A percentile compares a stretch with the other conserved stretches of the same genome.
These are phyloP conservation scores for Pseudocercospora eumusae DNA, from an alignment of 2,329 filamentous ascomycete genomes.

Conservation along the genomic window DNA sequence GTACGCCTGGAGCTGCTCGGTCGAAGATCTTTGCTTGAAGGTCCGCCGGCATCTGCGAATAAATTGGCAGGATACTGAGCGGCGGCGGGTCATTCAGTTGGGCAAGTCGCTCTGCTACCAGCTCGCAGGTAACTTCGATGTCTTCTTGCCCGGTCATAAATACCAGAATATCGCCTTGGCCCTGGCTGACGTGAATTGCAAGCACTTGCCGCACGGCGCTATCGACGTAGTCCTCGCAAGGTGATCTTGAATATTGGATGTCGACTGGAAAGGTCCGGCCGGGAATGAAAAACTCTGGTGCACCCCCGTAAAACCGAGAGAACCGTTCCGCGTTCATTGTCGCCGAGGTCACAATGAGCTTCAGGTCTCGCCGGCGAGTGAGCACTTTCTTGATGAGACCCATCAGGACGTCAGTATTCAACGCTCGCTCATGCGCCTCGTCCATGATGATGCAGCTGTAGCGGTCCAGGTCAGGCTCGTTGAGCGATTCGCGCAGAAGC, in stretches of 20 bases:
- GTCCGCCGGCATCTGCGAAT: conserved; percentile 99
- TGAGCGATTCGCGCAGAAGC: conserved; percentile 85
- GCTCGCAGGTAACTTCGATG: conserved; percentile 93
- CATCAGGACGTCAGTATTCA: conserved; percentile 98
- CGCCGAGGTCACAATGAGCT: conserved; percentile 95
- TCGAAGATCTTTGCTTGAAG: conserved; percentile 98
- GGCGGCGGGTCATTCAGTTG: conserved; percentile 93
- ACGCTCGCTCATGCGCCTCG: conserved; percentile 91
- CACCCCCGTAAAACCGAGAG: conserved; percentile 91
- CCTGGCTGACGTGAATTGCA: conserved; percentile 94
- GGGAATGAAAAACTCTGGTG: conserved; percentile 94
- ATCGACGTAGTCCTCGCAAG: conserved; percentile 97
- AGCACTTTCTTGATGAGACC: conserved; percentile 97
- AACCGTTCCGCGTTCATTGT: conserved; percentile 99
- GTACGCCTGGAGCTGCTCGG: conserved; percentile 80
- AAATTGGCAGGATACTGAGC: conserved; percentile 91
- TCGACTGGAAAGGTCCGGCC: conserved; percentile 96
- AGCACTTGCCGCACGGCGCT: conserved; percentile 94
- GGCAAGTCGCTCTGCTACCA: conserved; percentile 82
- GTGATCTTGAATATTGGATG: conserved; percentile 90
- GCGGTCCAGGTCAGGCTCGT: conserved; percentile 87
- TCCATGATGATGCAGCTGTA: conserved; percentile 99
- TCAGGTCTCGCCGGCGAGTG: conserved; percentile 82
- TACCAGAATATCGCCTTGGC: conserved; percentile 87
- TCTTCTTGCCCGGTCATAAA: conserved; percentile 99